Base-by-base conservation (phyloP, 2,329 filamentous ascomycete species). In the Laburnicola sp. region DNA sequence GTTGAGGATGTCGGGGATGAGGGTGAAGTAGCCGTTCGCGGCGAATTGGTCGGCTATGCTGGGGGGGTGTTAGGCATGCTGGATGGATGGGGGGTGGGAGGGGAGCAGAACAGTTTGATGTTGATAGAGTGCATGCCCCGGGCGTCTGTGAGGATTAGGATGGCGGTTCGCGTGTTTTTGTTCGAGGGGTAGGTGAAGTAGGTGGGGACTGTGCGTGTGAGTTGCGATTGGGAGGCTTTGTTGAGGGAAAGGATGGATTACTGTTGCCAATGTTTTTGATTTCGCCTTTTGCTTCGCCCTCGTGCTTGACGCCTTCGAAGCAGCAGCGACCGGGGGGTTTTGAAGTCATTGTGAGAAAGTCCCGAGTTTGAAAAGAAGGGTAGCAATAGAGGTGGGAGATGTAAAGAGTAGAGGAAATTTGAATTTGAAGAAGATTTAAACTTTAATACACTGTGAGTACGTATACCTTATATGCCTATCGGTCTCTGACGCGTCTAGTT, bases 11-110 rank as follows among this genome's bases (percentile, higher is more conserved):
- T 92, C 88, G 26, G 87, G 82, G 54, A 91, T 79, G 36, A 89
- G 74, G 49, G 81, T 81, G 50, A 85, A 77, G 75, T 89, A 91
- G 60, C 86, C 88, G 68, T 87, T 87, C 58, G 83, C 82, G 50
- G 89, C 89, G 69, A 82, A 88, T 64, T 88, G 83, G 76, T 92
- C 89, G 53, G 88, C 88, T 62, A 91, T 82, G 56, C 70, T 74
- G 21, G 31, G n/a, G 26, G 34, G 22, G 23, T 34, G 39, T 37
- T 23, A 35, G 42, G 11, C 9, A 22, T 30, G 23, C 9, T 21
- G 34, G 16, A 32, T n/a, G 32, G 16, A 22, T 11, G 27, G n/a
- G 34, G 21, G 22, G 11, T 31, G 22, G 31, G 35, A 27, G 44
- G 10, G 21, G 27, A 23, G 48, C 22, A 11, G 28, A 11, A 70